Base-by-base conservation (phyloP, 2,329 filamentous ascomycete genomes). In the Lithohypha guttulata region DNA sequence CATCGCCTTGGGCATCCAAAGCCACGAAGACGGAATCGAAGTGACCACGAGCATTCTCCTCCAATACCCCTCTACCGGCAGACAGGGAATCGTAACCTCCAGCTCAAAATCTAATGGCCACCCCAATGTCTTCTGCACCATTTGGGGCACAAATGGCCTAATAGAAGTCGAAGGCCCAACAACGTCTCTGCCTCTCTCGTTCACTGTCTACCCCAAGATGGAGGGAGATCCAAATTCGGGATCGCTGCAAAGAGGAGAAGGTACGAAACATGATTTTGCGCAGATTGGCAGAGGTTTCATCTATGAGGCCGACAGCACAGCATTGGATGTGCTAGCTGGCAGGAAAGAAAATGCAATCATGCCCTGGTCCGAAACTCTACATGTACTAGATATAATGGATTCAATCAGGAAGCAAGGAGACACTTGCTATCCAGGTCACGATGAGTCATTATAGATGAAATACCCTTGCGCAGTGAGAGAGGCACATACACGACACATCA, bases 1-100 rank as follows among this genome's bases (percentile, higher is more conserved):
- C 3, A 69, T 66, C 27, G 77, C 89, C 3, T 63, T 76, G 6
- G 72, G 78, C 1, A 74, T 81, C 36, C 47, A 54, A 51, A 49
- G 31, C 13, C 51, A 51, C 23, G 32, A 44, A 10, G 37, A 53
- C 18, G 53, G 50, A 1, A 49, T 59, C 22, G 57, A 59, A 34
- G 45, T 53, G 14, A 47, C 45, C 1, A 63, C 61, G 0, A 59
- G 56, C 7, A 53, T 63, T 1, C 51, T 70, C 2, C 50, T 69
- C 0, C 55, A 57, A 2, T 67, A 66, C 31, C 49, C 57, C 0
- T 53, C 53, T 2, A 61, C 58, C 0, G 57, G 59, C 1, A 58
- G 57, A 13, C 59, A 69, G 41, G 66, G 59, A 1, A 56, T 70
- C 6, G 46, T 64, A 11, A 68, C 61, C 0, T 63, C 59, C 1